phyloP scores from a whole-genome alignment of 352 stramenopile species.

The Globisporangium apiculatum region DNA sequence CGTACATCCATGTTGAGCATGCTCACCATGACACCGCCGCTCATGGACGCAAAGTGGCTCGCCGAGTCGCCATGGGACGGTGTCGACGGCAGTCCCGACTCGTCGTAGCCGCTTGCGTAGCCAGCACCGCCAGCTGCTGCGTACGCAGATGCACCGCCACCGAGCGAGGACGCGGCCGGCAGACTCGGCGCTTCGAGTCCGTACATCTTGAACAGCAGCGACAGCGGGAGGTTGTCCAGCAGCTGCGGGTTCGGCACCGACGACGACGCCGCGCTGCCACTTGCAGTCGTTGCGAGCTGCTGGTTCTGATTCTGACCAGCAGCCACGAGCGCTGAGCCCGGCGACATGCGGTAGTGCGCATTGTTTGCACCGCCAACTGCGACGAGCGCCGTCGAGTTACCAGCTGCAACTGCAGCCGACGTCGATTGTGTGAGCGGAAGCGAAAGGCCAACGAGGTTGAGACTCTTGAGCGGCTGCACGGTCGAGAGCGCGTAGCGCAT shows the following conservation, averaged over 20 bases:
- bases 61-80: conserved; percentile 28
- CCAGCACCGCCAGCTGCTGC: neutral
- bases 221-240: conserved; percentile 69
- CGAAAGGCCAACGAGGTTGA: conserved; percentile 22
- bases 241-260: conserved; percentile 11
- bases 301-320: conserved; percentile 1
- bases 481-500: conserved; percentile 58
- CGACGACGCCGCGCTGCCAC: conserved; percentile 9
- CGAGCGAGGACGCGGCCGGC: conserved; percentile 31
- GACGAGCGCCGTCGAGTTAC: conserved; percentile 34
- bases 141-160: conserved; percentile 1
- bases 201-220: conserved; percentile 80
- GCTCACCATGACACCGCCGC: conserved; percentile 57
- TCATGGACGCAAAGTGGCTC: conserved; percentile 54
- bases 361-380: conserved; percentile 10
- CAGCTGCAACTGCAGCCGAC: conserved; percentile 6
- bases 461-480: conserved; percentile 36
- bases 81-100: conserved; percentile 3
- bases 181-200: conserved; percentile 67
- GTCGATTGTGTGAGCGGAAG: conserved; percentile 16
- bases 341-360: conserved; percentile 17
- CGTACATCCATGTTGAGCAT: conserved; percentile 78
- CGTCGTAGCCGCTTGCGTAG: conserved; percentile 7
- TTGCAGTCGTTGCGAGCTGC: conserved; percentile 7
- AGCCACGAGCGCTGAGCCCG: conserved; percentile 10